Percentiles rank a stretch among this genome's conserved stretches.
Evolutionary conservation across 2,329 filamentous ascomycete genomes (phyloP).

Genomic region (Furcasterigmium sp.): DNA sequence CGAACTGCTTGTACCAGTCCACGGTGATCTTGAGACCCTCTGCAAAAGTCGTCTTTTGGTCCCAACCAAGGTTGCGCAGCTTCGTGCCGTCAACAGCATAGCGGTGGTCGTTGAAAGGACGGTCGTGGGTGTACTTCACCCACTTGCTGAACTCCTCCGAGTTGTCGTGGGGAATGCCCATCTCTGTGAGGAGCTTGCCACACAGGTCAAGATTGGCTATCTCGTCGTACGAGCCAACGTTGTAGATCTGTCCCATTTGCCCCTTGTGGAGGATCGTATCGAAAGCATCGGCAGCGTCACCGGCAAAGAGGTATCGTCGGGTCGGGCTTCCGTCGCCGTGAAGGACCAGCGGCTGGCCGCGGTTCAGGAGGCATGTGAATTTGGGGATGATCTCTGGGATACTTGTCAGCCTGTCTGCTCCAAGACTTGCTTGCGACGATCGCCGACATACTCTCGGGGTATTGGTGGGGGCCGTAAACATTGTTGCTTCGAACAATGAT

Average conservation of each 20-base stretch:
- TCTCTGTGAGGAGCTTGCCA: constrained; percentile 55
- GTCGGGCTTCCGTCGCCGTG: constrained; percentile 74
- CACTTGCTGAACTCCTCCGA: constrained; percentile 53
- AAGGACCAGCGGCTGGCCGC: constrained; percentile 61
- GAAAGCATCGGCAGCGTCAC: constrained; percentile 75
- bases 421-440: neutral
- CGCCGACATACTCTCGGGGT: constrained; percentile 64
- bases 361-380: constrained; percentile 67
- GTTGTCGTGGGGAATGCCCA: constrained; percentile 48
- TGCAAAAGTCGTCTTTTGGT: constrained; percentile 59
- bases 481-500: constrained; percentile 82
- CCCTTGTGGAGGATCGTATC: constrained; percentile 81
- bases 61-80: constrained; percentile 62
- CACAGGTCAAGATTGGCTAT: constrained; percentile 70
- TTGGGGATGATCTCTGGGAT: constrained; percentile 73
- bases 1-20: constrained; percentile 64
- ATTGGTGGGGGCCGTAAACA: constrained; percentile 80
- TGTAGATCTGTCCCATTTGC: constrained; percentile 70
- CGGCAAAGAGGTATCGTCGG: constrained; percentile 71
- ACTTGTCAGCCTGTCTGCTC: constrained; percentile 5
- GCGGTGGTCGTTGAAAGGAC: constrained; percentile 72
- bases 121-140: constrained; percentile 71
- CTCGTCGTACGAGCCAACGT: constrained; percentile 74
- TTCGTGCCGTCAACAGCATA: constrained; percentile 70
- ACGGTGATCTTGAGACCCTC: constrained; percentile 61